A percentile compares a stretch with the other conserved stretches of the same genome.
These are phyloP conservation scores for Ciborinia camelliae DNA, from an alignment of 2,329 filamentous ascomycete species.

Conservation along the genomic window DNA sequence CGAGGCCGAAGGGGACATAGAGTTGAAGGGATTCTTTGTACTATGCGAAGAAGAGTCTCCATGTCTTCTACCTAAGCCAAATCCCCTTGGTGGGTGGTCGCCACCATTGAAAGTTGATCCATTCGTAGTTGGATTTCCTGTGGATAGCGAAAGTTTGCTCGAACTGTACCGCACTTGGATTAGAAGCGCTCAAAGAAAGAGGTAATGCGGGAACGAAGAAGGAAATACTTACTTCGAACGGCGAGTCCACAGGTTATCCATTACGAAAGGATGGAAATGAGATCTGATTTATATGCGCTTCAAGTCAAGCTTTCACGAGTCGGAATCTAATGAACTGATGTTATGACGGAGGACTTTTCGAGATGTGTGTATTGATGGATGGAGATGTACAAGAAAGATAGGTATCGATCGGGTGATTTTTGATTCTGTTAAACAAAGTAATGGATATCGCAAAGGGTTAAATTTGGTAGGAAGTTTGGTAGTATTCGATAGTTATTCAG, in stretches of 20 bases:
- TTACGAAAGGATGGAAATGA: constrained; percentile 25
- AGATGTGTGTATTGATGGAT: constrained; percentile 17
- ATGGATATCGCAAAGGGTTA: constrained; percentile 4
- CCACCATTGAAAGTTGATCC: constrained; percentile 34
- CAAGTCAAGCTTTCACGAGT: constrained; percentile 23
- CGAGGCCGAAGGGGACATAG: constrained; percentile 18
- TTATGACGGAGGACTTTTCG: constrained; percentile 19
- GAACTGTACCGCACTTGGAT: constrained; percentile 32
- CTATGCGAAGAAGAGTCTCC: constrained; percentile 71
- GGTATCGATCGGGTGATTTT: constrained; percentile 1
- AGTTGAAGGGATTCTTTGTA: constrained; percentile 74
- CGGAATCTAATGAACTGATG: constrained; percentile 21
- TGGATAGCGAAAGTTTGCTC: constrained; percentile 84
- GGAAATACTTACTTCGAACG: constrained; percentile 65
- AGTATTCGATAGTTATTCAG: background rate
- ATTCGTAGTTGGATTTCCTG: constrained; percentile 51
- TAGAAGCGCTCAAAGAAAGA: constrained; percentile 17
- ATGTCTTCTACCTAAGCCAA: constrained; percentile 68
- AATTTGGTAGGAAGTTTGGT: too few species aligned
- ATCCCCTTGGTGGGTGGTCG: constrained; percentile 58
- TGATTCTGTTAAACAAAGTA: constrained; percentile 1
- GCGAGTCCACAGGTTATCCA: constrained; percentile 64
- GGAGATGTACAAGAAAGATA: background rate
- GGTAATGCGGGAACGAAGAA: constrained; percentile 14
- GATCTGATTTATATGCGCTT: constrained; percentile 12